Base-by-base conservation (phyloP, 2,329 filamentous ascomycete species). In the Westerdykella sp. region DNA sequence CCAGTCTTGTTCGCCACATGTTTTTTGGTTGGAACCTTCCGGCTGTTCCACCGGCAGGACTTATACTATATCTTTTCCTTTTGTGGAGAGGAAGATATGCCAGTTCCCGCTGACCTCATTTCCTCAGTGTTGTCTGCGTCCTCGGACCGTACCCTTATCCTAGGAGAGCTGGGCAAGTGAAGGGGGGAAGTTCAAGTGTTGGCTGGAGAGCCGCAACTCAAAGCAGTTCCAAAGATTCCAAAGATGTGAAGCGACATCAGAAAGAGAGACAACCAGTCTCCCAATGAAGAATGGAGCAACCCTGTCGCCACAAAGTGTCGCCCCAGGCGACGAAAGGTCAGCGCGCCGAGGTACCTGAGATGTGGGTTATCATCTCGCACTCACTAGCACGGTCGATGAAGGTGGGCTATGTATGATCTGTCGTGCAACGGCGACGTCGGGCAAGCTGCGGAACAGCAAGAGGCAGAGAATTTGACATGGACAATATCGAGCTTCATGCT, bases 121-220 rank as follows among this genome's bases (percentile, higher is more conserved):
- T 21, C 9, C 40, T 45, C 51, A 95, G 88, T 95, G 66, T 77
- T 95, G 35, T 93, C 89, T 43, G 87, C 83, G 22, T 95, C 88
- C 7, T 93, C 89, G n/a, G 89, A 95, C 71, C 81, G 87, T 39
- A 91, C 79, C 35, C 77, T 95, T 62, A 75, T 95, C 51, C 75
- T 95, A 5, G 89, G 89, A 46, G 89, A 95, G 69, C 72, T 95
- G 47, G 75, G 75, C 73, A 84, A 75, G 76, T 81, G 78, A 71
- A 41, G 34, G 39, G 39, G 30, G 42, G 35, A 40, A 28, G 37
- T 44, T 48, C 44, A 48, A 31, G 40, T 47, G 43, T 57, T 60
- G 52, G 53, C 53, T 57, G 46, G 39, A 42, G 40, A 50, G 34
- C 39, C 46, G 50, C 48, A 42, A 53, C 51, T 50, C 48, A 44